Evolutionary conservation across 2,329 filamentous ascomycete species (phyloP).

Genomic region (Venturia nashicola): DNA sequence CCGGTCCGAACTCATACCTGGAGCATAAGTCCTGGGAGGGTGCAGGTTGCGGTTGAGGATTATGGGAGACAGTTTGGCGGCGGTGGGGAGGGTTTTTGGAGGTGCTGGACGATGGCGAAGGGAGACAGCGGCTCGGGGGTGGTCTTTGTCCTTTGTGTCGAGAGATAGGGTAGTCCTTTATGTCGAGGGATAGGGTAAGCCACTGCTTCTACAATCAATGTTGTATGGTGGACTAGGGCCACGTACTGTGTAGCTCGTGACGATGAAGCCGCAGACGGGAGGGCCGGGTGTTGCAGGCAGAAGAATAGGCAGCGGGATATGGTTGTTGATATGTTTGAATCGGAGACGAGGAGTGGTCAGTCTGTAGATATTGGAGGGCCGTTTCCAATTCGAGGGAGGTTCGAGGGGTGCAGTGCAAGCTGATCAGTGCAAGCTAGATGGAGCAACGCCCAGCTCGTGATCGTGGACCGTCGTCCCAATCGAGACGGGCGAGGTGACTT

Average conservation of each 20-base stretch:
- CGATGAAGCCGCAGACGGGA: neutral
- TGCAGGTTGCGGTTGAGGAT: conserved; percentile 57
- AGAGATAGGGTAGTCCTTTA: neutral
- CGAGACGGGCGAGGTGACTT: neutral
- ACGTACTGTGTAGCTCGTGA: neutral
- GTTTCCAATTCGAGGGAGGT: neutral
- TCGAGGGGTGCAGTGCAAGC: neutral
- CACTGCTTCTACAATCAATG: neutral
- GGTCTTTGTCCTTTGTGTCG: neutral
- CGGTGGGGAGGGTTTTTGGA: conserved; percentile 22
- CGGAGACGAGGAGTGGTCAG: neutral
- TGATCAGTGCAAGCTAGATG: neutral
- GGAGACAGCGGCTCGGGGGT: neutral
- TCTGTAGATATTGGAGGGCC: neutral
- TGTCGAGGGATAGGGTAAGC: neutral
- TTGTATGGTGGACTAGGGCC: neutral
- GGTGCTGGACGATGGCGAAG: neutral
- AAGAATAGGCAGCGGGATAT: neutral
- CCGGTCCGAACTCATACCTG: conserved; percentile 4
- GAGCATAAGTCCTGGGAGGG: conserved; percentile 32
- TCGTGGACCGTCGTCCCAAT: neutral
- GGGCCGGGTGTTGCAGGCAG: neutral
- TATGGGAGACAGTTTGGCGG: conserved; percentile 94
- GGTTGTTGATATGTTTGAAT: neutral
- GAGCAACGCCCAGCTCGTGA: neutral